These are phyloP conservation scores for Coemansia sp. DNA, from an alignment of 192 early-diverging fungal species.

Conservation along the genomic window DNA sequence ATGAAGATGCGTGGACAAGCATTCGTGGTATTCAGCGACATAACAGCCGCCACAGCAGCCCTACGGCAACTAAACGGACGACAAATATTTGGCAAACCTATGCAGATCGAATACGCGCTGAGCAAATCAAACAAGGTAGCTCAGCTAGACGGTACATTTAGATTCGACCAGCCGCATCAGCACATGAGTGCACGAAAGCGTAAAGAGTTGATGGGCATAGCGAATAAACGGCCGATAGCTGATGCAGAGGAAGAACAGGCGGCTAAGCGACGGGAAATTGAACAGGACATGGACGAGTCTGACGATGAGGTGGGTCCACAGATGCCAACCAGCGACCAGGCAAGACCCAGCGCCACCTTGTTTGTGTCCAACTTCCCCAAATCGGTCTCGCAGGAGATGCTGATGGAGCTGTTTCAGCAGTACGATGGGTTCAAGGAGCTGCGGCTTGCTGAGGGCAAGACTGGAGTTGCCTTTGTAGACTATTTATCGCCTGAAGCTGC, in stretches of 20 bases:
- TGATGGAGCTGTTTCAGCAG: slow-evolving; percentile 46
- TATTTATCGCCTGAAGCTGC: slow-evolving; percentile 36
- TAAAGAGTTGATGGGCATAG: slow-evolving; percentile 31
- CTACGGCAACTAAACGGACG: slow-evolving; percentile 86
- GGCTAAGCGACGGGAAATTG: slow-evolving; percentile 11
- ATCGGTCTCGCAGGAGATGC: slow-evolving; percentile 27
- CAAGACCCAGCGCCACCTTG: slow-evolving; percentile 25
- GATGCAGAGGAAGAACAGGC: slow-evolving; percentile 14
- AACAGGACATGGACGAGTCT: slow-evolving; percentile 12
- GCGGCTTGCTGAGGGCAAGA: slow-evolving; percentile 28
- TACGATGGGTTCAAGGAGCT: slow-evolving; percentile 49
- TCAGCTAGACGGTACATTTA: slow-evolving; percentile 32
- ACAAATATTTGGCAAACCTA: slow-evolving; percentile 72
- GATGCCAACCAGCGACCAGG: not conserved
- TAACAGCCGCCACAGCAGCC: slow-evolving; percentile 82
- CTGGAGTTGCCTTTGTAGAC: slow-evolving; percentile 48
- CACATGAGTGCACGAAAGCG: slow-evolving; percentile 41
- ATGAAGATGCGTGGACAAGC: slow-evolving; percentile 90
- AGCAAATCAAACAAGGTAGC: slow-evolving; percentile 42
- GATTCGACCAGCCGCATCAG: slow-evolving; percentile 28
- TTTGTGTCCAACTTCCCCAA: slow-evolving; percentile 48
- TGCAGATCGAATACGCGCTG: slow-evolving; percentile 53
- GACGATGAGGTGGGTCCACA: slow-evolving; percentile 7
- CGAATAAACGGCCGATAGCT: slow-evolving; percentile 21
- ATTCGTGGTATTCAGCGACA: slow-evolving; percentile 83